Evolutionary conservation across 2,329 filamentous ascomycete species (phyloP).

Genomic region (Arthrobotrys megalospora): DNA sequence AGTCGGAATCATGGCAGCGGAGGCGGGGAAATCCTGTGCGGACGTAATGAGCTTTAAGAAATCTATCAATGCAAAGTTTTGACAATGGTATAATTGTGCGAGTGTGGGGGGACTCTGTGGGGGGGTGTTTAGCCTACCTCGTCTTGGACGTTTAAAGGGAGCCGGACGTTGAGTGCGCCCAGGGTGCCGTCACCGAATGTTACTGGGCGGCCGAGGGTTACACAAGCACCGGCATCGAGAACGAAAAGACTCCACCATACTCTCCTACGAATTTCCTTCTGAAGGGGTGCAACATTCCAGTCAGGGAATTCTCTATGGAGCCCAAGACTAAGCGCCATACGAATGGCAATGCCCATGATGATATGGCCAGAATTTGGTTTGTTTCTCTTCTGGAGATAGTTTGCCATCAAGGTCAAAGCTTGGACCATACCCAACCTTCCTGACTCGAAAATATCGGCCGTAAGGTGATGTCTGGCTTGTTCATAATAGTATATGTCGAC

Average conservation of each 20-base stretch:
- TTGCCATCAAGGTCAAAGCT: conserved; percentile 66
- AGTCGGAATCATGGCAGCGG: conserved; percentile 55
- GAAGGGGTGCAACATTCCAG: conserved; percentile 65
- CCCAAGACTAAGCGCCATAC: conserved; percentile 71
- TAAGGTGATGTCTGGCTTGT: conserved; percentile 54
- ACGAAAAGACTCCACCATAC: conserved; percentile 68
- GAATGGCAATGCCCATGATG: conserved; percentile 71
- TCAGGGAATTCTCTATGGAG: conserved; percentile 70
- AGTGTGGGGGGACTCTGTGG: not conserved
- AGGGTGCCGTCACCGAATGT: conserved; percentile 67
- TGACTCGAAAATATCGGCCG: conserved; percentile 63
- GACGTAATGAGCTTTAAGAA: conserved; percentile 60
- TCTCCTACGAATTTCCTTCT: conserved; percentile 67
- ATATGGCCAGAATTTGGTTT: conserved; percentile 72
- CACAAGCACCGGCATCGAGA: conserved; percentile 69
- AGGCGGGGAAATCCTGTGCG: conserved; percentile 60
- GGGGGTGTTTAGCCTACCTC: conserved; percentile 64
- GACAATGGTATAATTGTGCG: conserved; percentile 36
- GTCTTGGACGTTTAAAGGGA: conserved; percentile 70
- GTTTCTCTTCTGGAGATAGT: conserved; percentile 72
- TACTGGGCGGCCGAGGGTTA: conserved; percentile 70
- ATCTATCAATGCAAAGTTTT: conserved; percentile 61
- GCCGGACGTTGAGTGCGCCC: conserved; percentile 67
- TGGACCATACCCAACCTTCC: conserved; percentile 66
- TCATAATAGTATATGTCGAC: conserved; percentile 60